phyloP scores from a whole-genome alignment of 1,284 basidiomycete species.

The Ustanciosporium gigantosporum region DNA sequence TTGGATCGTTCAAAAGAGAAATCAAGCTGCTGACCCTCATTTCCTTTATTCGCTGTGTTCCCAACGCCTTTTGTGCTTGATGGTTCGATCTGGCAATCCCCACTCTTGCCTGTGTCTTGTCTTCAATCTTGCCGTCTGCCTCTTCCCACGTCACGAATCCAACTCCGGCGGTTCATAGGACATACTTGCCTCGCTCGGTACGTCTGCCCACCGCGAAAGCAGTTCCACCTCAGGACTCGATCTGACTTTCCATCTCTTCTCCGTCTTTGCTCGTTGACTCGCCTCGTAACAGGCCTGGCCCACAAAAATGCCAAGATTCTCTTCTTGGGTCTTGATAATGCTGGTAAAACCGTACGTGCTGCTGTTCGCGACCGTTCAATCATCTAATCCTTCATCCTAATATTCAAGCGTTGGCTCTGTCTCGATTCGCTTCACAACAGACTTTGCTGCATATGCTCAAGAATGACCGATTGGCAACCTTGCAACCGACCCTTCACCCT shows the following conservation, averaged over 20 bases:
- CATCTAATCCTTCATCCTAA: background rate
- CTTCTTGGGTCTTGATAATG: conserved; percentile 95
- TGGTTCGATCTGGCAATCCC: conserved; percentile 2
- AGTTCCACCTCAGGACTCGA: background rate
- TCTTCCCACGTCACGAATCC: background rate
- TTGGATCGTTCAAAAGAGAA: background rate
- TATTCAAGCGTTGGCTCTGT: background rate
- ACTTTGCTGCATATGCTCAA: conserved; percentile 99
- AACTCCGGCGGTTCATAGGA: conserved; percentile 36
- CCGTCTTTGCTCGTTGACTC: conserved; percentile 2
- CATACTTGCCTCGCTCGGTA: conserved; percentile 59
- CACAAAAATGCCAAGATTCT: conserved; percentile 99
- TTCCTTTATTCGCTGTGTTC: background rate
- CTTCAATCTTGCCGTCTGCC: background rate
- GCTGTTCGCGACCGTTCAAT: background rate
- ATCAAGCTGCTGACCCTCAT: background rate
- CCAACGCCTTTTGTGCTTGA: background rate
- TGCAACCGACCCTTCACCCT: conserved; percentile 99
- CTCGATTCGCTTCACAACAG: conserved; percentile 64
- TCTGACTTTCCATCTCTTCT: background rate
- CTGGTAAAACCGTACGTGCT: conserved; percentile 91
- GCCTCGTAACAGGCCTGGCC: conserved; percentile 73
- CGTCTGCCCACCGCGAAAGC: background rate
- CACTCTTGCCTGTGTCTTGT: background rate
- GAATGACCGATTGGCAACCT: conserved; percentile 95